Evolutionary conservation across 1,139 yeast species (phyloP).

Genomic region (Candida albicans): DNA sequence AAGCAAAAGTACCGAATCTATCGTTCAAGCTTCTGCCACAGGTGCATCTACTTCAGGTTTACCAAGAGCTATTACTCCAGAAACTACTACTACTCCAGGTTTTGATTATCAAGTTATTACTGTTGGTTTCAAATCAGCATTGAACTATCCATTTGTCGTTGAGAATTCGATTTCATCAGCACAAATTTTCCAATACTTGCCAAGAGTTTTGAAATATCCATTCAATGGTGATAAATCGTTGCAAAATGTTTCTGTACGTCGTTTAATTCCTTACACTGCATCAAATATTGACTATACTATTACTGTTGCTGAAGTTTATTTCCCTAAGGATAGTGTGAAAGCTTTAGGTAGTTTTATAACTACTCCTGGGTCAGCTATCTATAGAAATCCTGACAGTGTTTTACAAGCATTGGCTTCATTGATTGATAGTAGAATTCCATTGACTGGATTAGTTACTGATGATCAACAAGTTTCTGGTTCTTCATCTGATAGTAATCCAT

Average conservation of each 20-base stretch:
- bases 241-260: slow-evolving; percentile 51
- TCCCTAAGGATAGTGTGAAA: slow-evolving; percentile 51
- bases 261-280: slow-evolving; percentile 66
- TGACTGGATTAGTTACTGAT: slow-evolving; percentile 46
- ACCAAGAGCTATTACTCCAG: slow-evolving; percentile 69
- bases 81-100: slow-evolving; percentile 46
- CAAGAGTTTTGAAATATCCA: slow-evolving; percentile 54
- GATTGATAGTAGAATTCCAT: slow-evolving; percentile 65
- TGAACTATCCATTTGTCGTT: slow-evolving; percentile 74
- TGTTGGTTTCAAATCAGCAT: slow-evolving; percentile 66
- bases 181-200: slow-evolving; percentile 72
- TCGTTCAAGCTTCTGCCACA: slow-evolving; percentile 27
- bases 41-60: slow-evolving; percentile 51
- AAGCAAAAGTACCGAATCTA: slow-evolving; percentile 23
- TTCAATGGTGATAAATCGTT: slow-evolving; percentile 36
- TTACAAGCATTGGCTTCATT: slow-evolving; percentile 50
- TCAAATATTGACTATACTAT: slow-evolving; percentile 54
- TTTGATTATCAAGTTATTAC: slow-evolving; percentile 55
- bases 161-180: slow-evolving; percentile 67
- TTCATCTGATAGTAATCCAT: slow-evolving; percentile 4
- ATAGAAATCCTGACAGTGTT: slow-evolving; percentile 49
- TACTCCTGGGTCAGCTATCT: slow-evolving; percentile 47
- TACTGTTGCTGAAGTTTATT: slow-evolving; percentile 76
- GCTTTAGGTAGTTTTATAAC: slow-evolving; percentile 46
- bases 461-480: slow-evolving; percentile 10